Percentiles rank a stretch among this genome's conserved stretches.
These are phyloP conservation scores for Hypoxylon sp. DNA, from an alignment of 2,329 filamentous ascomycete species.

Conservation along the genomic window DNA sequence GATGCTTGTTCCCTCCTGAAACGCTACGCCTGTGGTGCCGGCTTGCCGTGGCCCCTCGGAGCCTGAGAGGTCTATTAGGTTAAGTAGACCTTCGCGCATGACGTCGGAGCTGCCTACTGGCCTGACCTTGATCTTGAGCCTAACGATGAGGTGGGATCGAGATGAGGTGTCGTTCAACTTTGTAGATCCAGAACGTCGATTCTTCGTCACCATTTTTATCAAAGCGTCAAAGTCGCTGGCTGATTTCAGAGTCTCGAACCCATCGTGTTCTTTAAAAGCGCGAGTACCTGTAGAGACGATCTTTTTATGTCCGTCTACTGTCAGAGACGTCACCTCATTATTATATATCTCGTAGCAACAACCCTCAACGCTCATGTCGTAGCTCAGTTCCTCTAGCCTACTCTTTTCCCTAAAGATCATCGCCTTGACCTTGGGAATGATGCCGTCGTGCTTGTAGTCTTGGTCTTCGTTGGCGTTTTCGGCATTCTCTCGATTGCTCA, in stretches of 20 bases:
- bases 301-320: background rate
- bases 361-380: constrained; percentile 90
- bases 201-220: constrained; percentile 81
- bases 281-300: constrained; percentile 13
- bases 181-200: constrained; percentile 90
- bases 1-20: constrained; percentile 44
- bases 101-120: constrained; percentile 68
- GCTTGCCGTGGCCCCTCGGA: constrained; percentile 68
- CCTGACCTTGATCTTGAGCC: constrained; percentile 77
- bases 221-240: constrained; percentile 82
- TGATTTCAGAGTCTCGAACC: constrained; percentile 70
- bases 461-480: constrained; percentile 45
- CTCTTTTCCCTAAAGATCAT: constrained; percentile 92
- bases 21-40: constrained; percentile 28
- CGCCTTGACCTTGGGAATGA: constrained; percentile 91
- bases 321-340: constrained; percentile 78
- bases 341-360: constrained; percentile 98
- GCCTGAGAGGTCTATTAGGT: constrained; percentile 93
- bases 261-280: constrained; percentile 28
- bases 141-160: constrained; percentile 93
- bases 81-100: constrained; percentile 88
- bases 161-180: constrained; percentile 94
- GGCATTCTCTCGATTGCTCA: constrained; percentile 65
- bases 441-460: constrained; percentile 71
- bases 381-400: constrained; percentile 86